Conservation (phyloP, 2,329 filamentous ascomycete genomes). For the Pseudonectria buxi region DNA sequence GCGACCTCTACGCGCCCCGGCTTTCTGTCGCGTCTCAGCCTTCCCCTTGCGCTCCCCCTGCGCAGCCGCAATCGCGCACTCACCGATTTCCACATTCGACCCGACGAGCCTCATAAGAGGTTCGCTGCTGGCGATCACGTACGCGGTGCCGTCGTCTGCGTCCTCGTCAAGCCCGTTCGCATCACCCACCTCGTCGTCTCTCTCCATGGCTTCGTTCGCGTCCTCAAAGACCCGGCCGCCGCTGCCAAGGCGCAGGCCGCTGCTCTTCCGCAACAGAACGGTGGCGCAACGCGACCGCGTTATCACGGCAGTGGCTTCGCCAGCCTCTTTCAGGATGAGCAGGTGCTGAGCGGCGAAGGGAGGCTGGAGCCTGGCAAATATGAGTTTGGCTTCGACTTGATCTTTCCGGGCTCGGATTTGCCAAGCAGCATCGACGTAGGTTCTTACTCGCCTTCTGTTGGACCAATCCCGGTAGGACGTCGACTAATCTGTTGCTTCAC, state of each 20-base stretch:
- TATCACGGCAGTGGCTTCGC: conserved; percentile 73
- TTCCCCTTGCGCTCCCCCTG: conserved; percentile 43
- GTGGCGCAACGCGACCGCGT: conserved; percentile 35
- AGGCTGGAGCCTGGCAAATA: conserved; percentile 67
- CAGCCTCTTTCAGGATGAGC: conserved; percentile 77
- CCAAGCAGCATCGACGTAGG: conserved; percentile 94
- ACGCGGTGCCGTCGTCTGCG: conserved; percentile 64
- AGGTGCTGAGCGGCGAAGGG: conserved; percentile 72
- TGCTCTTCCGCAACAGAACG: conserved; percentile 34
- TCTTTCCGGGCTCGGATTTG: conserved; percentile 61
- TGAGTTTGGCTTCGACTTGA: conserved; percentile 70
- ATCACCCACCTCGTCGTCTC: conserved; percentile 76
- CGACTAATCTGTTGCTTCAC: conserved; percentile 4
- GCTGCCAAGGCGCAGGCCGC: conserved; percentile 44
- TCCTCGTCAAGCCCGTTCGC: conserved; percentile 65
- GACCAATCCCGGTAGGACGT: not conserved
- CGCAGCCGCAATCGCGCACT: conserved; percentile 56
- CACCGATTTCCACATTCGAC: conserved; percentile 70
- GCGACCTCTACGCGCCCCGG: conserved; percentile 23
- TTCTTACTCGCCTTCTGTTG: conserved; percentile 10
- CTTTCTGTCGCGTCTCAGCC: conserved; percentile 47
- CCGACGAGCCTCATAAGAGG: conserved; percentile 70
- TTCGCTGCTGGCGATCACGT: conserved; percentile 71
- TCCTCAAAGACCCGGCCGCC: conserved; percentile 63
- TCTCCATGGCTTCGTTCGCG: conserved; percentile 71